Conservation (phyloP, 1,284 basidiomycete genomes). For the Phlebopus sp. region DNA sequence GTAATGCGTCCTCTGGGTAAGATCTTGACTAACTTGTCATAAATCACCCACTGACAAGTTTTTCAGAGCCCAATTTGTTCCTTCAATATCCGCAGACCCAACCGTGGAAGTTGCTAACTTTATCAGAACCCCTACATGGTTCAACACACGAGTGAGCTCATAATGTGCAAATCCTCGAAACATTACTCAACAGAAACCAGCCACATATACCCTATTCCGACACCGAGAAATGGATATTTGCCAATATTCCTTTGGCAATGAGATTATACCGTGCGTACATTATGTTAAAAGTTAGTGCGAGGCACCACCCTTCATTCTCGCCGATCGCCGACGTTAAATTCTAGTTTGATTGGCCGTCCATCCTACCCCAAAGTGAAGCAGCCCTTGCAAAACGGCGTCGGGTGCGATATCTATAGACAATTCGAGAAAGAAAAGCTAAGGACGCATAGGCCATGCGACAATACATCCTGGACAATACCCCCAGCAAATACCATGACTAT, state of each 20-base stretch:
- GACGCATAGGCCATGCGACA: constrained; percentile 22
- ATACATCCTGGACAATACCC: constrained; percentile 33
- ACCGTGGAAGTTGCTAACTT: constrained; percentile 34
- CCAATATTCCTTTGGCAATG: constrained; percentile 35
- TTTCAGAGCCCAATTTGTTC: constrained; percentile 35
- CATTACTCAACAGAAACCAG: constrained; percentile 9
- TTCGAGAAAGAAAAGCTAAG: neutral
- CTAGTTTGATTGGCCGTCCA: constrained; percentile 21
- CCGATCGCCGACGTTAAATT: neutral
- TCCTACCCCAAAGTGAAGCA: constrained; percentile 10
- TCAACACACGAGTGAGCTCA: constrained; percentile 25
- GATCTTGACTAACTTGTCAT: neutral
- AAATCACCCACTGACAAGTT: constrained; percentile 7
- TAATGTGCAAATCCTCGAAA: neutral
- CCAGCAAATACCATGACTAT: constrained; percentile 34
- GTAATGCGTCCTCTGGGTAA: constrained; percentile 48
- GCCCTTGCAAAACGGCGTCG: constrained; percentile 15
- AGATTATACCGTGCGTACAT: constrained; percentile 33
- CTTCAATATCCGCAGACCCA: constrained; percentile 33
- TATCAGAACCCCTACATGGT: constrained; percentile 36
- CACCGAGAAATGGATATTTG: constrained; percentile 33
- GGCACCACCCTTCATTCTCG: neutral
- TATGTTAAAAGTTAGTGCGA: constrained; percentile 18
- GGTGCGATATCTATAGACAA: constrained; percentile 8
- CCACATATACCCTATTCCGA: constrained; percentile 28